These are phyloP conservation scores for Mucor piriformis DNA, from an alignment of 371 early-diverging fungal genomes.

Conservation along the genomic window DNA sequence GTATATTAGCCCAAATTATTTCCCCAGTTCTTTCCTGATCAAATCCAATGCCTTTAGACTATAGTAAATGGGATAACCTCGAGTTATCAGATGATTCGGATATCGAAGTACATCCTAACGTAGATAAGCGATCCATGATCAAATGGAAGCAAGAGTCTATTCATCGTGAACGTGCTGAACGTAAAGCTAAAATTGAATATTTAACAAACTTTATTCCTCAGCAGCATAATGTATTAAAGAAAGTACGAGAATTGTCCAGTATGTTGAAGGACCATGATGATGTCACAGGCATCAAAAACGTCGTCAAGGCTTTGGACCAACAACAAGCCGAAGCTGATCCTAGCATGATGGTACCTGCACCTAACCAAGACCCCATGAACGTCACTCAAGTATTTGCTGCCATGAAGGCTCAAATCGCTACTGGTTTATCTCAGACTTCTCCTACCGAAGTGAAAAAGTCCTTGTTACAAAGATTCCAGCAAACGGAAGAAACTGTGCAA, in stretches of 20 bases:
- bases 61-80: conserved; percentile 96
- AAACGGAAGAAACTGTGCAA: conserved; percentile 22
- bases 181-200: conserved; percentile 71
- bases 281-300: conserved; percentile 22
- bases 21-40: neutral
- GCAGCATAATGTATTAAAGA: conserved; percentile 56
- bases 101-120: conserved; percentile 95
- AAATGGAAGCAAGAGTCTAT: conserved; percentile 91
- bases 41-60: conserved; percentile 60
- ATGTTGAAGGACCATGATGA: conserved; percentile 19
- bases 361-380: neutral
- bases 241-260: conserved; percentile 40
- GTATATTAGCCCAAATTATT: neutral
- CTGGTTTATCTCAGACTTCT: conserved; percentile 21
- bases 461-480: conserved; percentile 16
- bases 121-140: conserved; percentile 94
- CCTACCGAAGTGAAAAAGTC: conserved; percentile 34
- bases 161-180: conserved; percentile 85
- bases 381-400: conserved; percentile 25
- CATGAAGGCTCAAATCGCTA: conserved; percentile 31
- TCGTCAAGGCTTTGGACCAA: conserved; percentile 8
- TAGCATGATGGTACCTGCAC: conserved; percentile 2
- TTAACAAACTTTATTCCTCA: conserved; percentile 61
- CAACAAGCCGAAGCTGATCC: conserved; percentile 14
- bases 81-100: conserved; percentile 97